phyloP scores from a whole-genome alignment of 352 stramenopile genomes.

The Albugo candida region DNA sequence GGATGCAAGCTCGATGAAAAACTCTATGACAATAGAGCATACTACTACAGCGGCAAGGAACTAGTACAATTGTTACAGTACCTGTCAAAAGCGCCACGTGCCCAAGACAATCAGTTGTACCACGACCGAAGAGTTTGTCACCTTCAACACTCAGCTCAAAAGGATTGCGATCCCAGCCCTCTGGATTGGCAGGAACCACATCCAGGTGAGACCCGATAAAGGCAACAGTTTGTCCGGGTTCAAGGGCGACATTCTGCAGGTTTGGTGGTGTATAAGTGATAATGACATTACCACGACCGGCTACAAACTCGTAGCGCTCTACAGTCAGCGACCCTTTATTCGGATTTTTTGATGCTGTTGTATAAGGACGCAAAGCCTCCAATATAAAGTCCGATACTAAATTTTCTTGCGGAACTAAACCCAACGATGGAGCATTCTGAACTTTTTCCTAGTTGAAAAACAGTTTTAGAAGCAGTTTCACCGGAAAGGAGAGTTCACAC shows the following conservation, averaged over 20 bases:
- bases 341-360: constrained; percentile 11
- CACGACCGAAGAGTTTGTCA: constrained; percentile 82
- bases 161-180: constrained; percentile 75
- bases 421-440: constrained; percentile 39
- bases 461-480: not conserved
- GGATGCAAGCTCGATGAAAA: constrained; percentile 61
- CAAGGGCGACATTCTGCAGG: constrained; percentile 2
- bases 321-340: constrained; percentile 45
- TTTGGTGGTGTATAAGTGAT: constrained; percentile 65
- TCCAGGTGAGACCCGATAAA: constrained; percentile 84
- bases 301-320: constrained; percentile 67
- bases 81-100: constrained; percentile 83
- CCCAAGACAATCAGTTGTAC: constrained; percentile 85
- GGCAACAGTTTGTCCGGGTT: constrained; percentile 50
- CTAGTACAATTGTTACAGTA: constrained; percentile 3
- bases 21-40: constrained; percentile 10
- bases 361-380: constrained; percentile 57
- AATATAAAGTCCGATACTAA: constrained; percentile 79
- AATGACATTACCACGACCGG: constrained; percentile 80
- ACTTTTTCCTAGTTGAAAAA: constrained; percentile 25
- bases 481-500: constrained; percentile 18
- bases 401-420: constrained; percentile 72
- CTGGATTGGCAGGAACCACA: constrained; percentile 83
- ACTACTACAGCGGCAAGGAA: not conserved
- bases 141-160: constrained; percentile 79